Conservation (phyloP, 2,329 filamentous ascomycete species). For the Aureobasidium vineae region DNA sequence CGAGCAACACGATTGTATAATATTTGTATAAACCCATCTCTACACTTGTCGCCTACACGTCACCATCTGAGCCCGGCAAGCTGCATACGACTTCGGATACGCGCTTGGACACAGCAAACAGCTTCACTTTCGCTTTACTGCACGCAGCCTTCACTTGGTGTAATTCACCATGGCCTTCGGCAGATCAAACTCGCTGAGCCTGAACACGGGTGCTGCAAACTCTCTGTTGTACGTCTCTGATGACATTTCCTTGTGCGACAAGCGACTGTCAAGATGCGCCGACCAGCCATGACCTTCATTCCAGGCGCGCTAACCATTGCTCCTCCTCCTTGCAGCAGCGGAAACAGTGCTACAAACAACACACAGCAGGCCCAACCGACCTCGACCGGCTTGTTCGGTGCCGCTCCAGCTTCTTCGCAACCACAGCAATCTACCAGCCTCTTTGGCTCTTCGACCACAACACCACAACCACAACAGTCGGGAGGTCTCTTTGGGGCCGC, state of each 20-base stretch:
- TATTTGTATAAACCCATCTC: not conserved
- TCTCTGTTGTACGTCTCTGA: slow-evolving; percentile 37
- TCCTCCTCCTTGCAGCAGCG: slow-evolving; percentile 4
- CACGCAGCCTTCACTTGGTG: not conserved
- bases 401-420: slow-evolving; percentile 28
- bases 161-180: slow-evolving; percentile 44
- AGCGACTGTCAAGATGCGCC: not conserved
- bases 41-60: not conserved
- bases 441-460: slow-evolving; percentile 32
- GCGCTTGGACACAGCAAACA: not conserved
- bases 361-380: slow-evolving; percentile 26
- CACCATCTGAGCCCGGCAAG: not conserved
- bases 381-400: slow-evolving; percentile 31
- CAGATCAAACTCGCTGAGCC: slow-evolving; percentile 52
- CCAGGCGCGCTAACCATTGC: slow-evolving; percentile 23
- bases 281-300: not conserved
- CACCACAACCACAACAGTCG: slow-evolving; percentile 32
- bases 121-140: slow-evolving; percentile 4
- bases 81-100: not conserved
- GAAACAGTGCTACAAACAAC: not conserved
- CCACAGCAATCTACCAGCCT: slow-evolving; percentile 32
- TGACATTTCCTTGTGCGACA: not conserved
- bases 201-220: slow-evolving; percentile 54
- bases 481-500: slow-evolving; percentile 33
- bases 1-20: not conserved